phyloP scores from a whole-genome alignment of 1,139 yeast genomes.

The Scheffersomyces quercinus region DNA sequence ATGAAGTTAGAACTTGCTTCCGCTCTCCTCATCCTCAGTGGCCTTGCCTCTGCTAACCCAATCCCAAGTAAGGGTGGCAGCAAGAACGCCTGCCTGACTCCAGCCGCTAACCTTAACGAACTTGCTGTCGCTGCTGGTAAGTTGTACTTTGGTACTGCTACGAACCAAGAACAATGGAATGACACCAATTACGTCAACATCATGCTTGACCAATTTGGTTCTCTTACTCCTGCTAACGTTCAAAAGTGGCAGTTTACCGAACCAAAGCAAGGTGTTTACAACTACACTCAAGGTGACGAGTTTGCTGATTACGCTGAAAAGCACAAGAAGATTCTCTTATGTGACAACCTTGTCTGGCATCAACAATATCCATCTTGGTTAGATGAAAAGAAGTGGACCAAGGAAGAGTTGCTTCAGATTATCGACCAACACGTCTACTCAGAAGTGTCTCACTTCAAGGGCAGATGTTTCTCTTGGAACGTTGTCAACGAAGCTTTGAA shows the following conservation, averaged over 20 bases:
- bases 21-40: neutral
- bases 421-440: neutral
- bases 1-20: neutral
- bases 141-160: conserved; percentile 1
- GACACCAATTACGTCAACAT: neutral
- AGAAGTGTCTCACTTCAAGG: neutral
- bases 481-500: neutral
- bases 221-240: neutral
- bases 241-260: neutral
- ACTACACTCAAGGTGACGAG: neutral
- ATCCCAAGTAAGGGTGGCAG: neutral
- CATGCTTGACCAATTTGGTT: conserved; percentile 1
- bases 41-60: neutral
- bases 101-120: neutral
- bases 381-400: conserved; percentile 1
- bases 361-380: neutral
- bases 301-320: neutral
- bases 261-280: neutral
- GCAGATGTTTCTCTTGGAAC: neutral
- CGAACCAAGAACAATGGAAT: neutral
- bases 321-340: neutral
- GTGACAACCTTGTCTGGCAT: conserved; percentile 1
- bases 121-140: conserved; percentile 1
- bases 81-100: no score
- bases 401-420: neutral